A percentile compares a stretch with the other conserved stretches of the same genome.
Conservation (phyloP, 2,329 filamentous ascomycete genomes). For the Penicillium verrucosum region DNA sequence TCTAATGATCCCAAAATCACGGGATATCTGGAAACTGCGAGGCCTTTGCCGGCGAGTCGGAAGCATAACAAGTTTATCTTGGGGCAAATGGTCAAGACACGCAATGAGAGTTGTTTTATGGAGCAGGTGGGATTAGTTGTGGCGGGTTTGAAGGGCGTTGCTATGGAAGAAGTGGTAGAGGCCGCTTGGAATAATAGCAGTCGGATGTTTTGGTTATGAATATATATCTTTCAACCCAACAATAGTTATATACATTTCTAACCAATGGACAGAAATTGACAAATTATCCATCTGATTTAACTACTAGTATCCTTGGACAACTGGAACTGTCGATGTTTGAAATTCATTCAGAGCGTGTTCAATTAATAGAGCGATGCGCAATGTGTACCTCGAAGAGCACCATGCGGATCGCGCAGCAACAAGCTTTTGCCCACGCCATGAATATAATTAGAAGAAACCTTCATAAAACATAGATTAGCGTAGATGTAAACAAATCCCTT, state of each 20-base stretch:
- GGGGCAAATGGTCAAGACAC: slow-evolving; percentile 47
- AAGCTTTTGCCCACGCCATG: background rate
- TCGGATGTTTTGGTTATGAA: slow-evolving; percentile 30
- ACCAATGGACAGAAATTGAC: no score
- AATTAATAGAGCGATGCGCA: background rate
- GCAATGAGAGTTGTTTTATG: slow-evolving; percentile 52
- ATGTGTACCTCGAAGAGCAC: background rate
- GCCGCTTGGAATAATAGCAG: slow-evolving; percentile 40
- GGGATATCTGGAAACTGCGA: slow-evolving; percentile 42
- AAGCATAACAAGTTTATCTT: slow-evolving; percentile 51
- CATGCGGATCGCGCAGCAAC: background rate
- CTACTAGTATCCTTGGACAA: background rate
- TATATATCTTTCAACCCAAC: background rate
- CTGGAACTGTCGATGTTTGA: background rate
- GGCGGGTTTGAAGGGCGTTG: slow-evolving; percentile 47
- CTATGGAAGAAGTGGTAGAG: slow-evolving; percentile 44
- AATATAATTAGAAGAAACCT: background rate
- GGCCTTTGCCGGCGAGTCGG: slow-evolving; percentile 41
- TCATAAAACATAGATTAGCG: background rate
- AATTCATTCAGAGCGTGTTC: background rate
- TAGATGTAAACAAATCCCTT: slow-evolving; percentile 3
- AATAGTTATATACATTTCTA: background rate
- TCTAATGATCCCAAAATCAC: slow-evolving; percentile 39
- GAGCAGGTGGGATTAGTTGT: slow-evolving; percentile 49
- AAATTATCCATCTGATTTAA: background rate